Evolutionary conservation across 768 basidiomycete species (phyloP).

Genomic region (Amanita pallidorosea): DNA sequence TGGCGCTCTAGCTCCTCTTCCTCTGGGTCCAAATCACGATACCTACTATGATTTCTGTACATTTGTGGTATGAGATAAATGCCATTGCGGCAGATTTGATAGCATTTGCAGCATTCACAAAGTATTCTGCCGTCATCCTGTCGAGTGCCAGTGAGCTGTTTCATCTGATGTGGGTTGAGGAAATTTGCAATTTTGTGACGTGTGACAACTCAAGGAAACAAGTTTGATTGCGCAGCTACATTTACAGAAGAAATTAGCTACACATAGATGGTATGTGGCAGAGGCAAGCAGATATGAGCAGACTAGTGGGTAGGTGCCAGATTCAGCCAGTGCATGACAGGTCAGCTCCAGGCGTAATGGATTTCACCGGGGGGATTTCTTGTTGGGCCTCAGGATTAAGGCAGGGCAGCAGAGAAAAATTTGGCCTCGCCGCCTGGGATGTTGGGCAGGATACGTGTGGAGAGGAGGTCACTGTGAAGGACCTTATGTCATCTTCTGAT

Average conservation of each 20-base stretch:
- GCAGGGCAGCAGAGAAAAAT: too few relatives aligned
- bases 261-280: neutral
- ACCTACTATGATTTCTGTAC: neutral
- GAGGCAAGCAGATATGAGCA: conserved; percentile 1
- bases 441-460: too few relatives aligned
- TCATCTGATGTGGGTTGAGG: neutral
- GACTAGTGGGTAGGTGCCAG: neutral
- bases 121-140: neutral
- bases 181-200: neutral
- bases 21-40: neutral
- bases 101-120: conserved; percentile 1
- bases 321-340: neutral
- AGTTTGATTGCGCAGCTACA: neutral
- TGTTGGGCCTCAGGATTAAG: neutral
- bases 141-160: neutral
- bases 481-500: too few relatives aligned
- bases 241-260: neutral
- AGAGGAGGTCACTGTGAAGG: too few relatives aligned
- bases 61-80: conserved; percentile 1
- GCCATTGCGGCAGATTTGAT: neutral
- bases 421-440: too few relatives aligned
- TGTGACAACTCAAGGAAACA: neutral
- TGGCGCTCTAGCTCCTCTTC: neutral
- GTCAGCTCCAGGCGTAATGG: neutral
- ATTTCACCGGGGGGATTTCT: neutral